Percentiles rank a stretch among this genome's conserved stretches.
phyloP scores from a whole-genome alignment of 2,329 filamentous ascomycete genomes.

The Lithohypha guttulata region DNA sequence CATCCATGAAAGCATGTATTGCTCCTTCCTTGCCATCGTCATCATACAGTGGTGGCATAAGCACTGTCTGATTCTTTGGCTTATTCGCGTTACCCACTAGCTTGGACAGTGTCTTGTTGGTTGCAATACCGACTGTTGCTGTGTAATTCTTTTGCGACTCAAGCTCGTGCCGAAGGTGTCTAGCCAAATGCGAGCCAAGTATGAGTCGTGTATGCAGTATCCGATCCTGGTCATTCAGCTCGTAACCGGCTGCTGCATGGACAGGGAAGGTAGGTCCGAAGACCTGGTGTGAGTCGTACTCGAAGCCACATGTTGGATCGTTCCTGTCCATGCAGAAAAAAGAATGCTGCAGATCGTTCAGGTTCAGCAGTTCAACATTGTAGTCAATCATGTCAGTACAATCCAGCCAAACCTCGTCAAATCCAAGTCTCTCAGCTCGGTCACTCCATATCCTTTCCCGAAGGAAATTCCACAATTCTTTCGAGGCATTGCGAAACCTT shows the following conservation, averaged over 20 bases:
- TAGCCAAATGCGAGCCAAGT: slow-evolving; percentile 71
- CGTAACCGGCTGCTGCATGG: slow-evolving; percentile 8
- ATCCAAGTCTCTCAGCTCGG: slow-evolving; percentile 70
- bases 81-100: slow-evolving; percentile 76
- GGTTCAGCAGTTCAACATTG: slow-evolving; percentile 63
- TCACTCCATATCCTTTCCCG: slow-evolving; percentile 64
- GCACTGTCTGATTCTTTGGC: slow-evolving; percentile 74
- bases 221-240: slow-evolving; percentile 18
- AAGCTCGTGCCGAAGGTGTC: slow-evolving; percentile 59
- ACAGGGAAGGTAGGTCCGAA: slow-evolving; percentile 53
- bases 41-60: slow-evolving; percentile 54
- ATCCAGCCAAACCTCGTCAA: slow-evolving; percentile 80
- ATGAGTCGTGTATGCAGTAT: slow-evolving; percentile 51
- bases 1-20: slow-evolving; percentile 60
- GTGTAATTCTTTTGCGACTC: slow-evolving; percentile 74
- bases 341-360: slow-evolving; percentile 50
- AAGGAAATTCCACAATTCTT: slow-evolving; percentile 64
- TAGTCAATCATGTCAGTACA: slow-evolving; percentile 78
- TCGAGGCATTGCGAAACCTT: slow-evolving; percentile 76
- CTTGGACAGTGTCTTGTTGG: slow-evolving; percentile 77
- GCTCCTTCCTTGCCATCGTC: slow-evolving; percentile 33
- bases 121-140: slow-evolving; percentile 76
- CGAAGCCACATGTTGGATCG: slow-evolving; percentile 71
- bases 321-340: slow-evolving; percentile 68
- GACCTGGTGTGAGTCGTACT: slow-evolving; percentile 59